phyloP scores from a whole-genome alignment of 208 protist species.

The Acanthamoeba culbertsoni region DNA sequence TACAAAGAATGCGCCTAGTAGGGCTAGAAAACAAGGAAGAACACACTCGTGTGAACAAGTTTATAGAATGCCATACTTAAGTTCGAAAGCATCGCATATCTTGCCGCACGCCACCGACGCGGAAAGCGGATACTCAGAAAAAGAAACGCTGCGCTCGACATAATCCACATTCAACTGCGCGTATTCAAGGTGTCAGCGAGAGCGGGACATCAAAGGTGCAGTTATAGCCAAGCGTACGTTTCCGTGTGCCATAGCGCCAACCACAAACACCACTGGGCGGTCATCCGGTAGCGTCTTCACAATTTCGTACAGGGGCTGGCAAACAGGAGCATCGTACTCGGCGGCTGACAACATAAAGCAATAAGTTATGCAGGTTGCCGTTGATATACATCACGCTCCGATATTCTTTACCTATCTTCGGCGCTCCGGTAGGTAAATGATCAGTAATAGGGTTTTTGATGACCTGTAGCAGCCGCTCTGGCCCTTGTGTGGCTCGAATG shows the following conservation, averaged over 20 bases:
- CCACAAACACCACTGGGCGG: slow-evolving; percentile 83
- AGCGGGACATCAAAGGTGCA: neutral
- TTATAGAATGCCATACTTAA: slow-evolving; percentile 61
- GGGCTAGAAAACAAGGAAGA: too few species aligned
- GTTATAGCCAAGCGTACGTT: neutral
- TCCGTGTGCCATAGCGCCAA: slow-evolving; percentile 88
- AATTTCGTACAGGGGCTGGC: slow-evolving; percentile 59
- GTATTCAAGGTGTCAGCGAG: neutral
- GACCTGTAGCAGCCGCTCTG: slow-evolving; percentile 95
- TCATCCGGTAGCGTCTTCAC: slow-evolving; percentile 49
- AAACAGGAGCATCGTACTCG: neutral
- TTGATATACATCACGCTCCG: too few species aligned
- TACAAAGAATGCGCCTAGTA: too few species aligned
- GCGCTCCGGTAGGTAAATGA: slow-evolving; percentile 89
- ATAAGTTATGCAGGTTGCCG: too few species aligned
- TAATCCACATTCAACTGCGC: slow-evolving; percentile 80
- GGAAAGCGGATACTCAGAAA: slow-evolving; percentile 87
- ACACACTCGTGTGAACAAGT: neutral
- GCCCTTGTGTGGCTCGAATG: slow-evolving; percentile 90
- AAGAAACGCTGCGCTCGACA: slow-evolving; percentile 81
- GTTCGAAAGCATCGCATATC: slow-evolving; percentile 57
- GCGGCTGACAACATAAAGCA: slow-evolving; percentile 55
- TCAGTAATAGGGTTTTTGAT: slow-evolving; percentile 98
- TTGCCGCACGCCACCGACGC: slow-evolving; percentile 67
- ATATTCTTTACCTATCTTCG: slow-evolving; percentile 57